Conservation (phyloP, 2,329 filamentous ascomycete species). For the Verticillium alfalfae region DNA sequence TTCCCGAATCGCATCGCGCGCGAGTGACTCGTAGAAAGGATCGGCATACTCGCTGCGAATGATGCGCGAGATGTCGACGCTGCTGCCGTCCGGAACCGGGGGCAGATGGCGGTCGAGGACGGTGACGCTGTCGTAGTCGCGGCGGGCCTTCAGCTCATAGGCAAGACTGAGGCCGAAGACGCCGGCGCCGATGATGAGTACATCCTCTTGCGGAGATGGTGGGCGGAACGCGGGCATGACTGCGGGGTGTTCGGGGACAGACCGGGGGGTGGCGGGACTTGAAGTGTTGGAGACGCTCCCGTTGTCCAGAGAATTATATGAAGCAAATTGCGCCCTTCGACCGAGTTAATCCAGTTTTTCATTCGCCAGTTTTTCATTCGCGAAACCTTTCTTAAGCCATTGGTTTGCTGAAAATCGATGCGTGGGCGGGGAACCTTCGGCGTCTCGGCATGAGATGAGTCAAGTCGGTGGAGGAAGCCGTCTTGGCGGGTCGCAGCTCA, state of each 20-base stretch:
- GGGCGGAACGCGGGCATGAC: not conserved
- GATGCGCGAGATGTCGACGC: conserved; percentile 34
- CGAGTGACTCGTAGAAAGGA: conserved; percentile 52
- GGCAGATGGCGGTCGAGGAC: conserved; percentile 27
- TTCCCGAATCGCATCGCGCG: conserved; percentile 16
- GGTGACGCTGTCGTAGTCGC: conserved; percentile 25
- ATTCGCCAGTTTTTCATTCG: too few relatives aligned
- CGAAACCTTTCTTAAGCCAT: too few relatives aligned
- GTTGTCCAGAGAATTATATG: not conserved
- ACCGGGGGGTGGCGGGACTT: not conserved
- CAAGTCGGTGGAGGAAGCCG: not conserved
- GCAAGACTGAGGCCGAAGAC: conserved; percentile 23
- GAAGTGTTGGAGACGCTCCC: not conserved
- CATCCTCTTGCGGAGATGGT: conserved; percentile 9
- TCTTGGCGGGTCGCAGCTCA: not conserved
- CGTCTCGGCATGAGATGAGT: not conserved
- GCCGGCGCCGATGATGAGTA: conserved; percentile 23
- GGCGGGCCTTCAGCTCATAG: conserved; percentile 14
- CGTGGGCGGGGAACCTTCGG: not conserved
- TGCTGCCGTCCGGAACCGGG: conserved; percentile 29
- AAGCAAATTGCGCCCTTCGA: not conserved
- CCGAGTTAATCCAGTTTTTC: too few relatives aligned
- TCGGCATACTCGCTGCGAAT: conserved; percentile 57
- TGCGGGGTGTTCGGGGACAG: not conserved
- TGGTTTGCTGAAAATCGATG: not conserved